Percentiles rank a stretch among this genome's conserved stretches.
phyloP scores from a whole-genome alignment of 1,284 basidiomycete species.

The Pulveroboletus sp. region DNA sequence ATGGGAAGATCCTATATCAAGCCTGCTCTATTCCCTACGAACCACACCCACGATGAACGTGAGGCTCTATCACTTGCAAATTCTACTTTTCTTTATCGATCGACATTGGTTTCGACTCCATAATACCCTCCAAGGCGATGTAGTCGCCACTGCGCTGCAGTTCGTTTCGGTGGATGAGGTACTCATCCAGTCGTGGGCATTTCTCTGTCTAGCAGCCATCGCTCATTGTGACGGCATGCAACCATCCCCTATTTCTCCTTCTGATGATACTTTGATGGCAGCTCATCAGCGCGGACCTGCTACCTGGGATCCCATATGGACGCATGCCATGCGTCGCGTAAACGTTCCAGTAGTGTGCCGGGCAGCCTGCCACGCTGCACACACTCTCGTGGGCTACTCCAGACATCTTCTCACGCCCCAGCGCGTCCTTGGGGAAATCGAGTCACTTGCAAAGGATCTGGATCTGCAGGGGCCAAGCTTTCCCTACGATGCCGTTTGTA shows the following conservation, averaged over 20 bases:
- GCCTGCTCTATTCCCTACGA: constrained; percentile 53
- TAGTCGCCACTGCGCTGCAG: constrained; percentile 54
- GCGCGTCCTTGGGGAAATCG: constrained; percentile 64
- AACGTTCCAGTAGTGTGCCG: constrained; percentile 66
- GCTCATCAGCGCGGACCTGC: constrained; percentile 18
- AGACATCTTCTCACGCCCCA: constrained; percentile 49
- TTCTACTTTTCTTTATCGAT: constrained; percentile 81
- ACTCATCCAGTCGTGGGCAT: constrained; percentile 75
- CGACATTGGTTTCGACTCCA: constrained; percentile 67
- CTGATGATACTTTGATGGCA: background rate
- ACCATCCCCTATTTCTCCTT: constrained; percentile 5
- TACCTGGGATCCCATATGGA: constrained; percentile 80
- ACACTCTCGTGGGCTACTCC: constrained; percentile 46
- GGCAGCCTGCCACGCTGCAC: constrained; percentile 76
- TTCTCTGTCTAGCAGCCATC: constrained; percentile 73
- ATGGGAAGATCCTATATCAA: constrained; percentile 56
- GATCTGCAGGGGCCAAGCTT: constrained; percentile 84
- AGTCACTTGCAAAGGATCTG: constrained; percentile 72
- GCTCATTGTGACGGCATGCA: constrained; percentile 45
- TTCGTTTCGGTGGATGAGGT: constrained; percentile 65
- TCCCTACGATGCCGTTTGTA: constrained; percentile 84
- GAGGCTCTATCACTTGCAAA: constrained; percentile 64
- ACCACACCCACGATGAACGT: constrained; percentile 28
- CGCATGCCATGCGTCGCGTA: constrained; percentile 72
- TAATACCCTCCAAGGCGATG: constrained; percentile 48